Conservation (phyloP, 805 yeast species). For the Lipomyces starkeyi region DNA sequence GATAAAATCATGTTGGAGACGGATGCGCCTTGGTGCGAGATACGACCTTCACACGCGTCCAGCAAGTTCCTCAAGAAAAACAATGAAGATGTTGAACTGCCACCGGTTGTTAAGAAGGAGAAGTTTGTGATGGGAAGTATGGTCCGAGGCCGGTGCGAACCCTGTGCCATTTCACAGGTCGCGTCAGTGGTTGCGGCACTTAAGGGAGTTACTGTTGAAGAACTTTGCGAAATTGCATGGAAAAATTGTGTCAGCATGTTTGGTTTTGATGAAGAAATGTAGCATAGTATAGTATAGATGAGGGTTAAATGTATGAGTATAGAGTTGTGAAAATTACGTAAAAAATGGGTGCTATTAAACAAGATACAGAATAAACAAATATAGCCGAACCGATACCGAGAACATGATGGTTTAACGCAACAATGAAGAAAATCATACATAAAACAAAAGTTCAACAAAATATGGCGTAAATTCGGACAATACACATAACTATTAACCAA, state of each 20-base stretch:
- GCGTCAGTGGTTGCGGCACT: conserved; percentile 70
- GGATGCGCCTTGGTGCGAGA: conserved; percentile 99
- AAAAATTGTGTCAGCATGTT: conserved; percentile 58
- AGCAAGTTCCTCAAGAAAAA: conserved; percentile 53
- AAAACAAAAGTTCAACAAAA: background rate
- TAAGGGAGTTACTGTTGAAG: conserved; percentile 51
- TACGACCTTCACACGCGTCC: conserved; percentile 81
- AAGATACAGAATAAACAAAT: background rate
- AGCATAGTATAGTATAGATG: background rate
- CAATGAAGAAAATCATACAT: background rate
- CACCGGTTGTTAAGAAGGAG: conserved; percentile 63
- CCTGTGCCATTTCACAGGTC: conserved; percentile 80
- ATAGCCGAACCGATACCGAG: conserved; percentile 7
- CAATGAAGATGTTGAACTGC: background rate
- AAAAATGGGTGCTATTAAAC: background rate
- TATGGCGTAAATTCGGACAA: background rate
- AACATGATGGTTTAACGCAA: background rate
- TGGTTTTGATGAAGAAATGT: conserved; percentile 23
- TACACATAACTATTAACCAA: conserved; percentile 1
- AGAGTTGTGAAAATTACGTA: background rate
- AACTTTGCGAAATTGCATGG: conserved; percentile 58
- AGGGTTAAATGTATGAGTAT: background rate
- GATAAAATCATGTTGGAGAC: conserved; percentile 73
- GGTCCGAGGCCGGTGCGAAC: conserved; percentile 89
- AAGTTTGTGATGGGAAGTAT: conserved; percentile 54